Evolutionary conservation across 495 filamentous ascomycete genomes (phyloP), one percentile per base, ranked within the genome.

Genomic region (Podospora anserina): DNA sequence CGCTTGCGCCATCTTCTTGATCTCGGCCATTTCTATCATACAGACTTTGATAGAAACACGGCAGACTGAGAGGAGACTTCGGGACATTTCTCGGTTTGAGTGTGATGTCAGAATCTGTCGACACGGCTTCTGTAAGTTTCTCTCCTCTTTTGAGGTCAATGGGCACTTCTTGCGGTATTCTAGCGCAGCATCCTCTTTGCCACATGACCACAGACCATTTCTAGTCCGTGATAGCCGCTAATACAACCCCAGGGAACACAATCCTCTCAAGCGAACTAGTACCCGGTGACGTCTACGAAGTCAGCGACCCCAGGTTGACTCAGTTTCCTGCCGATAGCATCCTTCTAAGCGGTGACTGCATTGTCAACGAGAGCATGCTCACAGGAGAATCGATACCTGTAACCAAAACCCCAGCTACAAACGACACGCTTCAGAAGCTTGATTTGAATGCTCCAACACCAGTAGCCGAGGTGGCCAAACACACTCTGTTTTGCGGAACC

Each of bases 291-390:
- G 90, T 99, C 4, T 99, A 96, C 76, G 96, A 99, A 79, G 87
- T 98, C 56, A 97, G 95, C 65, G 96, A 99, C 78, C 96, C 94
- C 16, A 94, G 89, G n/a, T 82, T 99, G 30, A 87, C 88, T n/a
- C 91, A 96, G 72, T 91, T 97, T 72, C 96, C 96, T 13, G 93
- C 92, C 74, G 96, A 99, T 79, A 96, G 94, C 76, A 83, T 99
- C 53, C 82, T 99, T 7, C 81, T 99, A 5, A 91, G 91, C 65
- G 96, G 96, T 27, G 96, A 99, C 77, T 97, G 93, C 78, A 98
- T 99, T 70, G 93, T 99, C 68, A 99, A 99, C 76, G 96, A 99
- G 78, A 97, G 94, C 82, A 99, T 99, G 96, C 88, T 99, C 34
- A 99, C 96, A 54, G 94, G 93, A 58, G 96, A 99, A 83, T 98